phyloP scores from a whole-genome alignment of 345 rosid species.

The Citrus mangshanensis region DNA sequence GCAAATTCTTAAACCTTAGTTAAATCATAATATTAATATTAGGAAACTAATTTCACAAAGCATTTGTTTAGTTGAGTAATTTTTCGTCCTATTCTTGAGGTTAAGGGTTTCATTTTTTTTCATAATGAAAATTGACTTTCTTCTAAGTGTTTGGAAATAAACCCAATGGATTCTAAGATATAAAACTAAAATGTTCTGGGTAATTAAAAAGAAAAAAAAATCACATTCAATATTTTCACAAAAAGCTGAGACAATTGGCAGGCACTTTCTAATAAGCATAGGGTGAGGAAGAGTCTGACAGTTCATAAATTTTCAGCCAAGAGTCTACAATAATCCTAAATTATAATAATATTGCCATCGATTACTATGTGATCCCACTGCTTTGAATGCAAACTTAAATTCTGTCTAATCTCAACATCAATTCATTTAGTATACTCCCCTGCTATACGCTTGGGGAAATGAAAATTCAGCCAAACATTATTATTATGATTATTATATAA shows the following conservation, averaged over 20 bases:
- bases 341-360: not conserved
- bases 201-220: no score
- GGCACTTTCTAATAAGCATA: not conserved
- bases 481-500: no score
- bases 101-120: no score
- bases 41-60: no score
- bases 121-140: no score
- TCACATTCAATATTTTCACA: not conserved
- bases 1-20: not conserved
- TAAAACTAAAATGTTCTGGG: no score
- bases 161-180: no score
- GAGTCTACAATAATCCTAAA: not conserved
- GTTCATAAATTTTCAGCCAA: not conserved
- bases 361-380: constrained; percentile 28
- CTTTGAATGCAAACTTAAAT: constrained; percentile 26
- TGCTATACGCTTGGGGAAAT: not conserved
- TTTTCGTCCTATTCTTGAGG: no score
- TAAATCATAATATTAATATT: not conserved
- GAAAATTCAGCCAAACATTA: not conserved
- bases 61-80: no score
- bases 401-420: constrained; percentile 5
- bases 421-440: not conserved
- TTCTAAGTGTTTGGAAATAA: no score
- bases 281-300: not conserved
- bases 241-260: not conserved